Evolutionary conservation across 345 rosid species (phyloP), one percentile per base, ranked within the genome.

Genomic region (Carallia brachiata): DNA sequence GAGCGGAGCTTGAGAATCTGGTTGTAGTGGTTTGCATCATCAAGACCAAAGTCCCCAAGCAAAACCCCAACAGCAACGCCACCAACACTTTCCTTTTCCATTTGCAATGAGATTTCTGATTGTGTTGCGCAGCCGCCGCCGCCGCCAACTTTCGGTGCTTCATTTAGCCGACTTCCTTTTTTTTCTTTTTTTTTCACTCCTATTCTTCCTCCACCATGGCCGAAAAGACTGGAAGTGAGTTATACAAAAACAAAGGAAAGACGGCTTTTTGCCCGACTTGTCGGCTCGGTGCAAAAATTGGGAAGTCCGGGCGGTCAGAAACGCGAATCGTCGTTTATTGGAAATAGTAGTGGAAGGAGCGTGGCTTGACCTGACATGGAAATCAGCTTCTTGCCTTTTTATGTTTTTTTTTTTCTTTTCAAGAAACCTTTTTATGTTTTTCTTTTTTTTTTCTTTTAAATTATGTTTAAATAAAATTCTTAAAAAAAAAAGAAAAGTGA

Each of bases 71-170:
- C n/a, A 89, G 5, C 61, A 88, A 55, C 55, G 65, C 80, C 18
- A 52, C 87, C 16, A 81, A 69, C 15, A 77, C 64, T 63, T 89
- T 90, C 77, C 87, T 85, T 91, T 87, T 89, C 96, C 98, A 86
- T 87, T 70, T 88, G 67, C 59, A 76, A 54, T 66, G 77, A 7
- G 80, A 75, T 61, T 87, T 86, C 76, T 84, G 87, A 6, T 37
- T 67, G 79, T 77, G 89, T 12, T 44, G 50, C 16, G 16, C 50
- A 15, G 3, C 15, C 13, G 48, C 48, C 44, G 75, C 69, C 69
- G 54, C 74, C 70, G 50, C 23, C 23, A 23, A 72, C 72, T 86
- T 93, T 71, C 94, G 58, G 63, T 68, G 91, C 97, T 87, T 90
- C 96, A 88, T 91, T 39, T 78, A 61, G 18, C 15, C 18, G 39